A percentile compares a stretch with the other conserved stretches of the same genome.
Conservation (phyloP, 1,284 basidiomycete genomes). For the Leccinum holopus region DNA sequence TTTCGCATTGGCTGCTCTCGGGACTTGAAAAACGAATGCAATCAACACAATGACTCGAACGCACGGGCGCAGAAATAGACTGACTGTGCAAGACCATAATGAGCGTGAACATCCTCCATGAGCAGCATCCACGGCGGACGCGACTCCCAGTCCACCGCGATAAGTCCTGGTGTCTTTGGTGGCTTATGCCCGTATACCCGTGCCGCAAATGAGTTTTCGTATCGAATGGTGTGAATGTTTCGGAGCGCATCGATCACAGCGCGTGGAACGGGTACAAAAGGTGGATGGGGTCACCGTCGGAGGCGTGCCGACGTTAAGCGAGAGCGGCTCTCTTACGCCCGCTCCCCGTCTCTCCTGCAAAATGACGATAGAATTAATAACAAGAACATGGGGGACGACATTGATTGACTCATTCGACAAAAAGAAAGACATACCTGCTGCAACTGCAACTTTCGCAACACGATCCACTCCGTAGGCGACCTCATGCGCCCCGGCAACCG, state of each 20-base stretch:
- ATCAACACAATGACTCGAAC: slow-evolving; percentile 10
- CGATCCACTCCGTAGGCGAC: slow-evolving; percentile 37
- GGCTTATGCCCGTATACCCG: slow-evolving; percentile 48
- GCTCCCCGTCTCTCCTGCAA: slow-evolving; percentile 40
- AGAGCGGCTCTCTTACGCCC: slow-evolving; percentile 16
- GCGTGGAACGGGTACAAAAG: slow-evolving; percentile 34
- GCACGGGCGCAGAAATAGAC: background rate
- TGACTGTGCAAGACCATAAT: slow-evolving; percentile 60
- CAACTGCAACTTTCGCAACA: slow-evolving; percentile 48
- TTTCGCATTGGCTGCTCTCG: slow-evolving; percentile 44
- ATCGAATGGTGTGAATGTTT: slow-evolving; percentile 58
- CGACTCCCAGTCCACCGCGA: slow-evolving; percentile 71
- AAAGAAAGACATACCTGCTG: slow-evolving; percentile 37
- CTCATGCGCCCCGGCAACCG: slow-evolving; percentile 9
- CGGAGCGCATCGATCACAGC: slow-evolving; percentile 54
- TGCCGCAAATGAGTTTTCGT: slow-evolving; percentile 60
- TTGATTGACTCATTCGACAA: background rate
- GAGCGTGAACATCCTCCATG: slow-evolving; percentile 66
- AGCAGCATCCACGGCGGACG: slow-evolving; percentile 69
- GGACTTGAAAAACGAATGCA: slow-evolving; percentile 43
- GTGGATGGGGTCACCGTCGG: slow-evolving; percentile 15
- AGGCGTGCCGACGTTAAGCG: slow-evolving; percentile 1
- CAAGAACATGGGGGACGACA: background rate
- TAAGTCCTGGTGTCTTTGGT: slow-evolving; percentile 29
- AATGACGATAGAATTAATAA: background rate